A percentile compares a stretch with the other conserved stretches of the same genome.
phyloP scores from a whole-genome alignment of 352 stramenopile species.

The Aphanomyces astaci region DNA sequence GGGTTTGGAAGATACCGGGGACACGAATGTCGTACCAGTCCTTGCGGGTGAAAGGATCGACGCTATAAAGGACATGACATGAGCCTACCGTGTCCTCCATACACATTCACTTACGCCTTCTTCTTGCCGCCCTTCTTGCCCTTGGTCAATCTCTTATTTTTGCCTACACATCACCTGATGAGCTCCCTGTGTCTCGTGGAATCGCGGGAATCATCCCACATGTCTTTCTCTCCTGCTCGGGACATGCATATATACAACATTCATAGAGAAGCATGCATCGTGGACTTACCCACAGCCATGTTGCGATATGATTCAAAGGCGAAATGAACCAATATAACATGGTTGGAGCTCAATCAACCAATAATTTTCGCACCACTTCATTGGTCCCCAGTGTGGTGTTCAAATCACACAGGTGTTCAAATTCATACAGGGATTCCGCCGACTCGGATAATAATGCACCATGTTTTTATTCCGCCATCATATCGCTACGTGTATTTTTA shows the following conservation, averaged over 20 bases:
- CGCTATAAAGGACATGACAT: constrained; percentile 33
- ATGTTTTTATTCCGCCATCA: too few species aligned
- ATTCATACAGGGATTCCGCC: not conserved
- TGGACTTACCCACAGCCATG: constrained; percentile 29
- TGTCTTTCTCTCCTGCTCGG: not conserved
- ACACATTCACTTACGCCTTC: constrained; percentile 69
- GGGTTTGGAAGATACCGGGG: constrained; percentile 96
- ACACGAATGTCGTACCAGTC: constrained; percentile 97
- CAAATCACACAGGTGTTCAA: constrained; percentile 21
- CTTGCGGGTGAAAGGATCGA: constrained; percentile 99
- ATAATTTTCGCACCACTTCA: constrained; percentile 20
- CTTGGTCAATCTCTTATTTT: constrained; percentile 89
- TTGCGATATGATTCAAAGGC: constrained; percentile 76
- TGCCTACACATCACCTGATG: constrained; percentile 41
- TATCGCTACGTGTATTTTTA: too few species aligned
- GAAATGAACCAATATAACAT: constrained; percentile 55
- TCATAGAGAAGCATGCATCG: not conserved
- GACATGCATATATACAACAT: not conserved
- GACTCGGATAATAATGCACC: too few species aligned
- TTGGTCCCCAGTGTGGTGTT: constrained; percentile 19
- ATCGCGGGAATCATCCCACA: not conserved
- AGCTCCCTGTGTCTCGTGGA: not conserved
- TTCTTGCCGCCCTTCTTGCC: constrained; percentile 90
- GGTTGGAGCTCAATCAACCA: constrained; percentile 20
- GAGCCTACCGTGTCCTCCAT: not conserved